Evolutionary conservation across 306 rosid genomes (phyloP).

Genomic region (Malus domestica): DNA sequence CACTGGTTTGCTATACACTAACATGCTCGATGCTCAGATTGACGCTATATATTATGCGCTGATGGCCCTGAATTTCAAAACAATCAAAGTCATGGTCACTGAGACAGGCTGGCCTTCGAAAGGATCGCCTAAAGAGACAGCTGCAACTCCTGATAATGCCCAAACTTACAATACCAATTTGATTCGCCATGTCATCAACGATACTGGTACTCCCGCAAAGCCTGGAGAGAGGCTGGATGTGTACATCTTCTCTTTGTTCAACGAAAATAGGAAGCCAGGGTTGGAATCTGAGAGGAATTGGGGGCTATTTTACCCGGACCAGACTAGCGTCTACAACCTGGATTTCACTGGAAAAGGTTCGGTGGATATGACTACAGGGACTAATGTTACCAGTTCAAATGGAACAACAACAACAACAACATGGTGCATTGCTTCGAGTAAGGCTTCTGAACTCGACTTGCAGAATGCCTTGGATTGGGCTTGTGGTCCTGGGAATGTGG

Average conservation of each 20-base stretch:
- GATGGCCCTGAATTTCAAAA: slow-evolving; percentile 82
- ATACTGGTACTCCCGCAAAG: slow-evolving; percentile 48
- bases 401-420: slow-evolving; percentile 31
- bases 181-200: slow-evolving; percentile 46
- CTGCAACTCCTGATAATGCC: slow-evolving; percentile 71
- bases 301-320: slow-evolving; percentile 93
- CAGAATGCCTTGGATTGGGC: slow-evolving; percentile 97
- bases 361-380: slow-evolving; percentile 44
- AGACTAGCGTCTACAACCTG: slow-evolving; percentile 87
- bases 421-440: slow-evolving; percentile 93
- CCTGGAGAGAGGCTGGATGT: slow-evolving; percentile 40
- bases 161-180: slow-evolving; percentile 67
- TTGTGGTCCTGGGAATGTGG: slow-evolving; percentile 93
- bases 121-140: slow-evolving; percentile 89
- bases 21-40: slow-evolving; percentile 95
- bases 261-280: slow-evolving; percentile 92
- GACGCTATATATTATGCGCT: slow-evolving; percentile 89
- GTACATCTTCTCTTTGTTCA: slow-evolving; percentile 57
- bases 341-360: slow-evolving; percentile 83
- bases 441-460: slow-evolving; percentile 75
- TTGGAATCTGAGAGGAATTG: slow-evolving; percentile 95
- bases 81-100: slow-evolving; percentile 80
- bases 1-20: slow-evolving; percentile 84
- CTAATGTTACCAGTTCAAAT: slow-evolving; percentile 57
- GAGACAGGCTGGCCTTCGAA: slow-evolving; percentile 99